phyloP scores from a whole-genome alignment of 768 basidiomycete species.

The Boletus reticulatus region DNA sequence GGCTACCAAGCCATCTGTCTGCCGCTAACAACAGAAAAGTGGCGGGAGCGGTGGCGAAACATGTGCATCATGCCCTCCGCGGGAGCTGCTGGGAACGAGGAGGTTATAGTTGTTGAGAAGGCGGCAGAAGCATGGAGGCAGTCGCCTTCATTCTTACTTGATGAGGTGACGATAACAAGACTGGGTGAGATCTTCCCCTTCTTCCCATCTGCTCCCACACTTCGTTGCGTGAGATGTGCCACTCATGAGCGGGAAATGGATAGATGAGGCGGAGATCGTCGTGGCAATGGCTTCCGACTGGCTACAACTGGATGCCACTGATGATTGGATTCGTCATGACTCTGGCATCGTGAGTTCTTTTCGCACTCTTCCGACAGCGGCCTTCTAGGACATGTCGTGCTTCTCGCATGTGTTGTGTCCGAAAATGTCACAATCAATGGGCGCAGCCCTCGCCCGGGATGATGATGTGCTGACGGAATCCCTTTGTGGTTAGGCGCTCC shows the following conservation, averaged over 20 bases:
- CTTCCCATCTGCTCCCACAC: conserved; percentile 11
- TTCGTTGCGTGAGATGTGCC: conserved; percentile 13
- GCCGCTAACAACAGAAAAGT: conserved; percentile 86
- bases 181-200: conserved; percentile 47
- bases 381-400: conserved; percentile 10
- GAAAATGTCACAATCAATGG: conserved; percentile 15
- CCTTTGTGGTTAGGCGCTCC: conserved; percentile 63
- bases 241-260: conserved; percentile 12
- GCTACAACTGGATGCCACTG: conserved; percentile 90
- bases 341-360: conserved; percentile 78
- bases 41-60: conserved; percentile 84
- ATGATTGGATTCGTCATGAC: conserved; percentile 94
- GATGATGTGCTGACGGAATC: conserved; percentile 11
- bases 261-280: conserved; percentile 73
- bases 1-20: conserved; percentile 78
- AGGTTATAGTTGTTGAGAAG: conserved; percentile 47
- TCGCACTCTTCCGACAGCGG: conserved; percentile 5
- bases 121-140: conserved; percentile 87
- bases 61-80: conserved; percentile 75
- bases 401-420: conserved; percentile 12
- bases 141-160: conserved; percentile 70
- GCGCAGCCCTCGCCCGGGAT: conserved; percentile 14
- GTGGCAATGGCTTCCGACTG: conserved; percentile 87
- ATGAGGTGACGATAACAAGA: conserved; percentile 87
- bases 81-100: conserved; percentile 34